Base-by-base conservation (phyloP, 2,329 filamentous ascomycete species). In the Coleophoma crateriformis region DNA sequence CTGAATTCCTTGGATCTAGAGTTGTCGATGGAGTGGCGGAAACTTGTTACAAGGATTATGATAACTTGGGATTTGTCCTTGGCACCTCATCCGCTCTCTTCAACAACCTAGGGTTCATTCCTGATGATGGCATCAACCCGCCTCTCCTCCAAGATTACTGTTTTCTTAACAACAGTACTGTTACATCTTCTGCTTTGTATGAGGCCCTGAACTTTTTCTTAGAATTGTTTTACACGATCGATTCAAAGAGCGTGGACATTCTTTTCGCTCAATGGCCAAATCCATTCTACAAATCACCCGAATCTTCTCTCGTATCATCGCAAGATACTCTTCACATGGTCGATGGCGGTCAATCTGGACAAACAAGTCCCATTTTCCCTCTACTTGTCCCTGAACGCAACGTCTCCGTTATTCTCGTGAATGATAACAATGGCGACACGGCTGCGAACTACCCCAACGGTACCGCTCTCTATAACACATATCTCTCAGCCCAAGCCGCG, bases 361-460 rank as follows among this genome's bases (percentile, higher is more conserved):
- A 73, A 52, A 71, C 71, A 57, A 68, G 69, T 39, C 73, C 73
- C 1, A 64, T 75, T 50, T 71, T 70, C 64, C 73, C 73, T 0
- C 66, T 75, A 43, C 66, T 75, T 47, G 68, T 73, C 40, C 60
- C 64, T 11, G 53, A 60, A 0, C 66, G 68, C 15, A 56, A 57
- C 40, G 56, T 75, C 19, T 66, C 69, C 51, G 68, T 74, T 40
- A 62, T 76, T 43, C 60, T 76, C 49, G 68, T 71, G 48, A 69
- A 66, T 57, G 72, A 75, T 63, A 73, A 72, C 59, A 62, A 61
- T 44, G 69, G 67, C 45, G 71, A 75, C 55, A 72, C 68, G 2
- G 49, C 50, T 40, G 60, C 64, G 46, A 62, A 67, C 51, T 74
- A 65, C 55, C 72, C 73, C 44, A 68, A 72, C 51, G 73, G 73